phyloP scores from a whole-genome alignment of 1,139 yeast species.

The Yamadazyma epiphylla region DNA sequence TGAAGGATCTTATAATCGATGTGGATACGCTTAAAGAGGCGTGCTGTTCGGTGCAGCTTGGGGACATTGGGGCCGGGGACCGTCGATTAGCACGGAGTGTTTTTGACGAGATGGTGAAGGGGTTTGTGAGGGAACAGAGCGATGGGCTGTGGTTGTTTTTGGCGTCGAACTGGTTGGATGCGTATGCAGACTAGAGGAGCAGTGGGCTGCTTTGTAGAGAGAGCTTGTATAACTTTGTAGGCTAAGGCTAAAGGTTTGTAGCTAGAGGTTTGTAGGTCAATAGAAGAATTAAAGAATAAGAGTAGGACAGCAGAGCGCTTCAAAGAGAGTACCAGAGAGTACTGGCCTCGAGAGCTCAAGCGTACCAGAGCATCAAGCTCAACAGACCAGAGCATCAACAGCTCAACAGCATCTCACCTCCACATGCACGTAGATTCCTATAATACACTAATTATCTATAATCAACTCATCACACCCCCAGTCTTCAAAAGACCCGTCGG shows the following conservation, averaged over 20 bases:
- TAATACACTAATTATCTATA: conserved; percentile 64
- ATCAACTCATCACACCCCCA: conserved; percentile 99
- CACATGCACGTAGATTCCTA: neutral
- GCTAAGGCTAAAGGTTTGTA: no score
- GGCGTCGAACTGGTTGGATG: conserved; percentile 60
- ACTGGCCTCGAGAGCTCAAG: no score
- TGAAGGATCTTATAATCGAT: conserved; percentile 39
- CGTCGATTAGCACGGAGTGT: conserved; percentile 51
- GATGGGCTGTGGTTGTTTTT: conserved; percentile 54
- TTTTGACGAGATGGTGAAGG: conserved; percentile 49
- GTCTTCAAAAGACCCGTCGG: conserved; percentile 96
- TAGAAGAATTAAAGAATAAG: no score
- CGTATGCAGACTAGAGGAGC: conserved; percentile 37
- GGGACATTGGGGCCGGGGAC: conserved; percentile 43
- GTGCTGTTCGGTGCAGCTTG: conserved; percentile 43
- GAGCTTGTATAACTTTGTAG: no score
- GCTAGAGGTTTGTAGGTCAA: no score
- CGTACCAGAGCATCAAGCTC: no score
- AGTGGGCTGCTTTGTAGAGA: neutral
- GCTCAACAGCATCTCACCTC: neutral
- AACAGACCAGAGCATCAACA: no score
- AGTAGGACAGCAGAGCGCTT: no score
- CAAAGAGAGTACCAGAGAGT: neutral
- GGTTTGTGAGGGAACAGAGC: conserved; percentile 54
- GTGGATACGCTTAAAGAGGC: conserved; percentile 48